A percentile compares a stretch with the other conserved stretches of the same genome.
phyloP scores from a whole-genome alignment of 1,139 yeast species.

The Scheffersomyces illinoinensis region DNA sequence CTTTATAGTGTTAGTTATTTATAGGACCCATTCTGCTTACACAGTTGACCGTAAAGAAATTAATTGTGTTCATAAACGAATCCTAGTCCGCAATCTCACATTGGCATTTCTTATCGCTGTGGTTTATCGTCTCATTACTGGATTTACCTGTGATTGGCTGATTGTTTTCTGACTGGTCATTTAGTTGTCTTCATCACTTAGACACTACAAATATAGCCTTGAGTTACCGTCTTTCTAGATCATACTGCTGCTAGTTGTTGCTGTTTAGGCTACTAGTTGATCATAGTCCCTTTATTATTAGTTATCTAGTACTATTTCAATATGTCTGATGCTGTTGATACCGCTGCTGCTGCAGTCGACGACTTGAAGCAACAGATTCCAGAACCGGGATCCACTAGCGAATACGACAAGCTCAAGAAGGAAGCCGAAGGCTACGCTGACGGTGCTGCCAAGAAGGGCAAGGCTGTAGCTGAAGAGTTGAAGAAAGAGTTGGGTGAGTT shows the following conservation, averaged over 20 bases:
- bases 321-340: constrained; percentile 25
- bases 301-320: background rate
- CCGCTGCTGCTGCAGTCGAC: constrained; percentile 10
- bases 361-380: background rate
- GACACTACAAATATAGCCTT: background rate
- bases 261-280: background rate
- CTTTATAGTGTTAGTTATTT: background rate
- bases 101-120: background rate
- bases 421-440: constrained; percentile 9
- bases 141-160: background rate
- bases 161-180: background rate
- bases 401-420: constrained; percentile 30
- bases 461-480: constrained; percentile 11
- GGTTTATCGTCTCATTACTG: background rate
- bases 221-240: background rate
- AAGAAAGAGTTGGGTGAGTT: constrained; percentile 26
- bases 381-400: constrained; percentile 18
- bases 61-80: background rate
- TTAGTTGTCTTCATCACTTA: background rate
- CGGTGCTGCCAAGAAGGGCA: constrained; percentile 1
- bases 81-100: background rate
- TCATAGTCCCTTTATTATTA: background rate
- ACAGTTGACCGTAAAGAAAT: background rate
- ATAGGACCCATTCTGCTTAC: background rate
- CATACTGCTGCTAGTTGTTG: background rate